phyloP scores from a whole-genome alignment of 495 filamentous ascomycete species.

The Venustampulla echinocandica region DNA sequence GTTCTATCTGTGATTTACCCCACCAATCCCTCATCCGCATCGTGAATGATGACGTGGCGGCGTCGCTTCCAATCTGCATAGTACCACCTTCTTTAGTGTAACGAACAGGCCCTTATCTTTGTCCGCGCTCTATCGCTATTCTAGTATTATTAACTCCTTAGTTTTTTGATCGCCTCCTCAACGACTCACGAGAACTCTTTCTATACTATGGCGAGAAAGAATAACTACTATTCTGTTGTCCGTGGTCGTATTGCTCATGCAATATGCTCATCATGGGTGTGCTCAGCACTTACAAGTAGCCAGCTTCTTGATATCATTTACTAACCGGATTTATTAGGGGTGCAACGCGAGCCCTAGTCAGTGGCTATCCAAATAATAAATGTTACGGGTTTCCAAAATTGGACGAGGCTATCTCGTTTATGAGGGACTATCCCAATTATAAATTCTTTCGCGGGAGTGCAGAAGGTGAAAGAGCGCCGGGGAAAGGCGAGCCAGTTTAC shows the following conservation, averaged over 20 bases:
- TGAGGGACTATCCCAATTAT: background rate
- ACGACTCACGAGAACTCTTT: no score
- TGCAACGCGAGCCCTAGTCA: background rate
- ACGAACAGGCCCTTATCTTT: no score
- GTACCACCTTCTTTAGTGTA: no score
- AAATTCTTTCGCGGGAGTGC: background rate
- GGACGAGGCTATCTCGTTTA: background rate
- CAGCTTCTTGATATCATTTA: background rate
- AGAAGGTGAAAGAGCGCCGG: constrained; percentile 6
- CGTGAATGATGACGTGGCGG: no score
- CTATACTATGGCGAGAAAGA: constrained; percentile 9
- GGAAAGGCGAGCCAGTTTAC: constrained; percentile 1
- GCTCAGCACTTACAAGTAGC: background rate
- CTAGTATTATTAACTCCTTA: no score
- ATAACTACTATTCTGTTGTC: constrained; percentile 6
- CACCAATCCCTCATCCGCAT: no score
- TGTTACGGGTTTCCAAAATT: background rate
- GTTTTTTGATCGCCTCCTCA: no score
- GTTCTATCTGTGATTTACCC: no score
- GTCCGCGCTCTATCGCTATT: no score
- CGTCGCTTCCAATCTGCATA: no score
- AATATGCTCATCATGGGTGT: constrained; percentile 5
- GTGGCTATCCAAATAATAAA: background rate
- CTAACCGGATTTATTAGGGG: background rate
- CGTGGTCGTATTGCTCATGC: background rate